phyloP scores from a whole-genome alignment of 805 yeast species.

The Ogataea glucozyma region DNA sequence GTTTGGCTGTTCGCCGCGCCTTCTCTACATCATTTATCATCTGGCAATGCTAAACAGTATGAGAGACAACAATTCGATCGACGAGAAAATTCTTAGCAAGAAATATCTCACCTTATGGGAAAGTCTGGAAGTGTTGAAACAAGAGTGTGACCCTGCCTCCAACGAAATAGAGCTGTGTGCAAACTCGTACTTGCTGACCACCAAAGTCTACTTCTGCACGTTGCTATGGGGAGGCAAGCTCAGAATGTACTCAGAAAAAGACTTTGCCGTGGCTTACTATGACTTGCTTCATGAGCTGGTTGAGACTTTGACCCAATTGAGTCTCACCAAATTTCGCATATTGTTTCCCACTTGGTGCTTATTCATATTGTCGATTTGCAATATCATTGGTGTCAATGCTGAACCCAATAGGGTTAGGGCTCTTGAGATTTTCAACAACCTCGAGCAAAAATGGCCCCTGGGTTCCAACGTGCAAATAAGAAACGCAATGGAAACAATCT shows the following conservation, averaged over 20 bases:
- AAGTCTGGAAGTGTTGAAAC: slow-evolving; percentile 12
- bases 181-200: slow-evolving; percentile 21
- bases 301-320: slow-evolving; percentile 12
- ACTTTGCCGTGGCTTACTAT: slow-evolving; percentile 8
- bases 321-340: slow-evolving; percentile 10
- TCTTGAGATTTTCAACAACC: slow-evolving; percentile 21
- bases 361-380: slow-evolving; percentile 26
- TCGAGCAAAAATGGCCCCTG: slow-evolving; percentile 31
- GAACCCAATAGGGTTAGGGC: slow-evolving; percentile 20
- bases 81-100: slow-evolving; percentile 7
- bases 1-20: slow-evolving; percentile 36
- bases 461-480: slow-evolving; percentile 25
- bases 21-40: slow-evolving; percentile 25
- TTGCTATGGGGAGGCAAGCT: slow-evolving; percentile 14
- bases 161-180: slow-evolving; percentile 25
- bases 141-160: slow-evolving; percentile 5
- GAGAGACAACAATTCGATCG: slow-evolving; percentile 9
- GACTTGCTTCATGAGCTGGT: slow-evolving; percentile 12
- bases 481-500: slow-evolving; percentile 29
- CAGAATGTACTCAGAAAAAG: slow-evolving; percentile 11
- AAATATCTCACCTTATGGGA: slow-evolving; percentile 17
- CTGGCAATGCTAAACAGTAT: slow-evolving; percentile 21
- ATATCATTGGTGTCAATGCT: slow-evolving; percentile 20
- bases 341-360: slow-evolving; percentile 36
- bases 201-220: slow-evolving; percentile 23